Base-by-base conservation (phyloP, 2,329 filamentous ascomycete genomes). In the Cercospora sp. region DNA sequence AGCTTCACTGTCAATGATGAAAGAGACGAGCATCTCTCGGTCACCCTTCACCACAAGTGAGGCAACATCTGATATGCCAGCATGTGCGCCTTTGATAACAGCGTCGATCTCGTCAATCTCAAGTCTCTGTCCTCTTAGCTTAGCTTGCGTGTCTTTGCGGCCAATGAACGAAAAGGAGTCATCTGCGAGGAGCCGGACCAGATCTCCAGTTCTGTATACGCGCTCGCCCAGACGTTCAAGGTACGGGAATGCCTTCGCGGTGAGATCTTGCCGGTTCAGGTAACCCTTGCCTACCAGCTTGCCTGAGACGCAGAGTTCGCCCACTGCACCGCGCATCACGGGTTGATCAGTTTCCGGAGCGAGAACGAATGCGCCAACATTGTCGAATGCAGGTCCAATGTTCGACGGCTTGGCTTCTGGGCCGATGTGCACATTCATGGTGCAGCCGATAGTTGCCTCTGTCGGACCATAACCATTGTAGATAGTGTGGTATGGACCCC, bases 31-130 rank as follows among this genome's bases (percentile, higher is more conserved):
- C 53, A 95, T 88, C 66, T 97, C 92, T 73, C 92, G 93, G n/a
- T 89, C 87, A 68, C 91, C 89, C 5, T 90, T 91, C 3, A 90
- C 80, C 1, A 97, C 91, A 13, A 96, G 81, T 0, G 93, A 96
- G 3, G 89, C 88, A 0, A 92, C 89, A 72, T 97, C 92, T 13
- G 85, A 82, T 8, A 95, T 80, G 0, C 81, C 81, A 0, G 78
- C 70, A 0, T 87, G 84, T 0, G 86, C 86, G 20, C 86, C 82
- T 58, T 88, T 89, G 73, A 97, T 92, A 8, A 91, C 87, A 60
- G 94, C 89, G 73, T 97, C 95, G 78, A 97, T 97, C 80, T 98
- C 94, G 0, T 90, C 91, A 68, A 97, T 90, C 75, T 98, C 94
- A 0, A 98, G 85, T 13, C 94, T 86, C 77, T 97, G 94, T 0